A percentile compares a stretch with the other conserved stretches of the same genome.
These are phyloP conservation scores for Priceomyces haplophilus DNA, from an alignment of 805 yeast genomes.

Conservation along the genomic window DNA sequence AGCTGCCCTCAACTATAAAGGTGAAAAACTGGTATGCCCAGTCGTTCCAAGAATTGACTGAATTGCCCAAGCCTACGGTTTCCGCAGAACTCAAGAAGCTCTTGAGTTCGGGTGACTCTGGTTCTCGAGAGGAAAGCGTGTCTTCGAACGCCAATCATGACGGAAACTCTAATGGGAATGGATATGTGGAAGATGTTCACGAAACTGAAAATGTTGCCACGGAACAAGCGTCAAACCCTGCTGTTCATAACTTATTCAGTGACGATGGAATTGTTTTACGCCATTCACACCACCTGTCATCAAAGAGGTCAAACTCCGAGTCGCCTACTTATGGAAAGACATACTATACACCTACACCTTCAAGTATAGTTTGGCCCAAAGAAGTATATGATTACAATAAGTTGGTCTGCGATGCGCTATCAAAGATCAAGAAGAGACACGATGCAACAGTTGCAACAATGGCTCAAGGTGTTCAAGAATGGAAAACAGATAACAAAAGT, in stretches of 20 bases:
- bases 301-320: conserved; percentile 13
- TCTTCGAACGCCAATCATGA: background rate
- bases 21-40: conserved; percentile 91
- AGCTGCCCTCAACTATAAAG: conserved; percentile 70
- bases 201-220: conserved; percentile 26
- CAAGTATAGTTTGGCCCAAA: conserved; percentile 61
- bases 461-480: conserved; percentile 88
- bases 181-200: conserved; percentile 6
- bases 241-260: conserved; percentile 37
- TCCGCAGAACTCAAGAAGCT: conserved; percentile 39
- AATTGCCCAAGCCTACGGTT: conserved; percentile 56
- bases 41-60: conserved; percentile 78
- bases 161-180: conserved; percentile 1
- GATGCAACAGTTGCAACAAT: conserved; percentile 92
- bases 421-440: conserved; percentile 75
- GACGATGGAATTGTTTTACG: conserved; percentile 52
- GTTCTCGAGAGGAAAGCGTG: background rate
- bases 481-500: conserved; percentile 58
- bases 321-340: conserved; percentile 43
- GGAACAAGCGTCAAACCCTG: conserved; percentile 31
- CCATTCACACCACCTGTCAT: conserved; percentile 10
- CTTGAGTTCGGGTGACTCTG: conserved; percentile 15
- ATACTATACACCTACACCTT: conserved; percentile 54
- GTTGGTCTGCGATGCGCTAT: conserved; percentile 60
- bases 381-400: conserved; percentile 73